These are phyloP conservation scores for Saccharomyces hybrid DNA, from an alignment of 1,139 yeast species.

Conservation along the genomic window DNA sequence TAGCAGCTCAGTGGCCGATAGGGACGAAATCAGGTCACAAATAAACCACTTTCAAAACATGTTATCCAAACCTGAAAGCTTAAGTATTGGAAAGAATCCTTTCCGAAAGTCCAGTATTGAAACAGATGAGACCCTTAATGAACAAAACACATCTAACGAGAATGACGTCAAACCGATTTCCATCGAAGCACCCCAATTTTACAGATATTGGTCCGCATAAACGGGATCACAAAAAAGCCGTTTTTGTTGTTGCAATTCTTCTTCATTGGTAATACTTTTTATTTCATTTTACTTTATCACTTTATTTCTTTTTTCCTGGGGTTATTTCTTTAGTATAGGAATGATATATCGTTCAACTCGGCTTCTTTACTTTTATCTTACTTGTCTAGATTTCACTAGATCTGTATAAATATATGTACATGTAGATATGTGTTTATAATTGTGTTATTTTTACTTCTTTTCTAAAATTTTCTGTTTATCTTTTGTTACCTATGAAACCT, in stretches of 20 bases:
- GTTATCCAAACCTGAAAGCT: constrained; percentile 44
- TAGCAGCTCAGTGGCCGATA: constrained; percentile 11
- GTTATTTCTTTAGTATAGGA: not conserved
- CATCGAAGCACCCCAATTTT: constrained; percentile 72
- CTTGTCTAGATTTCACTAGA: not conserved
- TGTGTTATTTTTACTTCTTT: not conserved
- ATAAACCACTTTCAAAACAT: constrained; percentile 44
- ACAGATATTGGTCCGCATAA: constrained; percentile 73
- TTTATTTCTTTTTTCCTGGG: not conserved
- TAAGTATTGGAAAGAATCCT: constrained; percentile 17
- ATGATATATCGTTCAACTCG: not conserved
- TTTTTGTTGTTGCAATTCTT: constrained; percentile 1
- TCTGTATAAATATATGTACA: not conserved
- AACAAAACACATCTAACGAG: constrained; percentile 13
- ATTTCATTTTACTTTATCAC: not conserved
- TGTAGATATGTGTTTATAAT: not conserved
- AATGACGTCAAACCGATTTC: constrained; percentile 61
- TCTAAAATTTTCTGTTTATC: too few relatives aligned
- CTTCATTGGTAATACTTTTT: not conserved
- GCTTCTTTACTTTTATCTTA: not conserved
- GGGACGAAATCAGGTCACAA: constrained; percentile 15
- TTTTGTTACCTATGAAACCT: not conserved
- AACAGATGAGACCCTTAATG: constrained; percentile 8
- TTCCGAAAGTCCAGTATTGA: constrained; percentile 7
- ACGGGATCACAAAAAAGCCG: not conserved